These are phyloP conservation scores for Aspergillus pseudoviridinutans DNA, from an alignment of 2,329 filamentous ascomycete genomes.

Conservation along the genomic window DNA sequence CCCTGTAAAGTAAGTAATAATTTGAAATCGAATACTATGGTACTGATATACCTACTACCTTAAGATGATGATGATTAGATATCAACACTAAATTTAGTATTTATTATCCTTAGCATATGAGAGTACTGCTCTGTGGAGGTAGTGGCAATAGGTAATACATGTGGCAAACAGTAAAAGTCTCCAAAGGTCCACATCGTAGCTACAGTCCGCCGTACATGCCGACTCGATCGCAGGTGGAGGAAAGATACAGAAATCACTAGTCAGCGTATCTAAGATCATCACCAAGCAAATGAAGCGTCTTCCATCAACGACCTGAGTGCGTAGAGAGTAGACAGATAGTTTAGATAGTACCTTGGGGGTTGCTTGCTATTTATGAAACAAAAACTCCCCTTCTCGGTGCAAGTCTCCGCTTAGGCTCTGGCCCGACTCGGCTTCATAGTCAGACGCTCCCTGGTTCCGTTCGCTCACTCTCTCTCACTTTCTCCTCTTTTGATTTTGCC, in stretches of 20 bases:
- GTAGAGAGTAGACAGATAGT: background rate
- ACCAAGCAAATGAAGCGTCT: background rate
- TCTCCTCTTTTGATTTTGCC: background rate
- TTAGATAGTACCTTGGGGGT: background rate
- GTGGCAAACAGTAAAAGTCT: no score
- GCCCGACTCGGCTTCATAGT: background rate
- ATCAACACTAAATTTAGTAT: no score
- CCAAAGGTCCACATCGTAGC: no score
- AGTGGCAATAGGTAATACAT: no score
- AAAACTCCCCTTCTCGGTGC: background rate
- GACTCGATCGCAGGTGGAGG: background rate
- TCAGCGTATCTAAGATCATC: background rate
- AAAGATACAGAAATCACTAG: background rate
- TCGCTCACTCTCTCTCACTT: background rate
- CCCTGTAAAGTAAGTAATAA: no score
- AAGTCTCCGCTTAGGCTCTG: background rate
- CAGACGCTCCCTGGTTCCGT: background rate
- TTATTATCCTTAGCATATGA: no score
- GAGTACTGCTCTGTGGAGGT: no score
- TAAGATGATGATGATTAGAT: no score
- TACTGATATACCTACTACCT: no score
- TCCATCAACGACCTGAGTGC: background rate
- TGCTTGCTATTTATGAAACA: background rate
- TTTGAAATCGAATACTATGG: no score
- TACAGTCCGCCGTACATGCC: no score